Base-by-base conservation (phyloP, 768 basidiomycete species). In the Rhizopogon vesiculosus region DNA sequence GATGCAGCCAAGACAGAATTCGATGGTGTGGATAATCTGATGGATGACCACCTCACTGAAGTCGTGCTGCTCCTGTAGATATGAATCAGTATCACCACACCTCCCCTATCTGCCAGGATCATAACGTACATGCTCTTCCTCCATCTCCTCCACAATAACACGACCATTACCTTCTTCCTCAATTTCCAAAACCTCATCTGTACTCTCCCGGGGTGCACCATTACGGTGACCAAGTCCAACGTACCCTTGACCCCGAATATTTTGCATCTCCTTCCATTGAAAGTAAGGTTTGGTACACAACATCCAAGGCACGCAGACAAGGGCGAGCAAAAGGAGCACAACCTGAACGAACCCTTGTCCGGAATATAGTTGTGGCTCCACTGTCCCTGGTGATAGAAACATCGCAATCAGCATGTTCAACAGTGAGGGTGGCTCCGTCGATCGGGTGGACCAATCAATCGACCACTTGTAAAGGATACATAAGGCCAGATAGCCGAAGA, bases 391-490 rank as follows among this genome's bases (percentile, higher is more conserved):
- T 2, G 84, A 82, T 60, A 99, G 76, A 78, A 98, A 95, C 95
- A 99, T 98, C 58, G 80, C 80, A 71, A 98, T 98, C 59, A 99
- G 78, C 91, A 94, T 93, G 75, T 91, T 96, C 65, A 99, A 76
- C 51, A 99, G 77, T 45, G 92, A 93, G 1, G 97, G 97, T 13
- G 97, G 93, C 38, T 76, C 72, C 7, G 80, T 83, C 2, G 79
- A 61, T 12, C 86, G 78, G 52, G 75, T 78, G 6, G 83, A 77
- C 97, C 97, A 99, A 72, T 99, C 92, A 57, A 93, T 78, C 28
- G 84, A 81, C 97, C 97, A 99, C 69, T 99, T 98, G 86, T 95
- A 94, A 62, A 98, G 69, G 74, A 98, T 97, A 73, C 91, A 94
- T 56, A 96, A 57, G 51, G 90, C 90, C 38, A 98, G 84, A 70